Percentiles rank a stretch among this genome's conserved stretches.
Evolutionary conservation across 2,329 filamentous ascomycete genomes (phyloP).

Genomic region (Endoconidiophora polonica): DNA sequence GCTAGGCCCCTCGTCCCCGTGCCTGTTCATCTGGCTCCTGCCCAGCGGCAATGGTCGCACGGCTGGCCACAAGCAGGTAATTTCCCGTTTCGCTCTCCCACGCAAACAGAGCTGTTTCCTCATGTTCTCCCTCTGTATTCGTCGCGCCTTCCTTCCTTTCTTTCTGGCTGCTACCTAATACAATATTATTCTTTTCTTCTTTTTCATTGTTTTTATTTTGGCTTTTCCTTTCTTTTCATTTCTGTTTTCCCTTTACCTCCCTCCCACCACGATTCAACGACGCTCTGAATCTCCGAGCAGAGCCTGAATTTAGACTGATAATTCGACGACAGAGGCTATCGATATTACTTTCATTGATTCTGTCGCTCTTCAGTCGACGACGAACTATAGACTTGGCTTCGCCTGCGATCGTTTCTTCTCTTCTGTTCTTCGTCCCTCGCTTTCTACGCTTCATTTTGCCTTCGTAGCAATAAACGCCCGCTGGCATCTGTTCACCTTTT

Average conservation of each 20-base stretch:
- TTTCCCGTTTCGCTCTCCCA: not conserved
- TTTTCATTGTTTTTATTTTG: not conserved
- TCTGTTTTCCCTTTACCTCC: not conserved
- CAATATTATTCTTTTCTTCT: not conserved
- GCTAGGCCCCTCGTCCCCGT: conserved; percentile 8
- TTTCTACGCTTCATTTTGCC: conserved; percentile 12
- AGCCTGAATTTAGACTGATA: not conserved
- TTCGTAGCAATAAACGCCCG: too few relatives aligned
- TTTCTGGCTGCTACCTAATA: too few relatives aligned
- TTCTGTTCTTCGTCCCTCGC: not conserved
- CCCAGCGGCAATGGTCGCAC: not conserved
- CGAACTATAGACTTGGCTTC: too few relatives aligned
- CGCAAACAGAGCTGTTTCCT: too few relatives aligned
- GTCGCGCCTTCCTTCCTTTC: not conserved
- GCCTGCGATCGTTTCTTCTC: conserved; percentile 2
- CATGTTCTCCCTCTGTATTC: not conserved
- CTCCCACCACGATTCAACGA: too few relatives aligned
- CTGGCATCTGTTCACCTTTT: too few relatives aligned
- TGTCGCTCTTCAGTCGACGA: conserved; percentile 1
- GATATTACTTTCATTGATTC: conserved; percentile 12
- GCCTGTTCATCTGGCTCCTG: too few relatives aligned
- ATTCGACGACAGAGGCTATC: too few relatives aligned
- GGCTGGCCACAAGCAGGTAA: not conserved
- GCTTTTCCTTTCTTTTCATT: not conserved
- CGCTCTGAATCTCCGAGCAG: too few relatives aligned